Conservation (phyloP, 805 yeast species). For the Starmerella potacharoeniae region DNA sequence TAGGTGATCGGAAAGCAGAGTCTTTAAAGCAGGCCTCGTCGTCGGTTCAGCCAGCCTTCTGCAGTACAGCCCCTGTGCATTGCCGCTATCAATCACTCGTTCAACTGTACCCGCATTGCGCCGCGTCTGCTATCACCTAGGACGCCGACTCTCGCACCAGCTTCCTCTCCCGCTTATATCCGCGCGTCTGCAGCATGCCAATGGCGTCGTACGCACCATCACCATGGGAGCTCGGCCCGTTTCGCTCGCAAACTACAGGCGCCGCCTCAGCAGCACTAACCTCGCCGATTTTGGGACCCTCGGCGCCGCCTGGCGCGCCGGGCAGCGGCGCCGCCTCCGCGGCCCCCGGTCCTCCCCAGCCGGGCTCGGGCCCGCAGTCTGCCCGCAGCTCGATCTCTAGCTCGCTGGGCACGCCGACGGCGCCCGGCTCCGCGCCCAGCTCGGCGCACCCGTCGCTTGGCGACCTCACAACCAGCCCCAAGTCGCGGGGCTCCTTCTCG, state of each 20-base stretch:
- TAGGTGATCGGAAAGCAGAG: neutral
- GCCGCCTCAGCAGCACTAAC: neutral
- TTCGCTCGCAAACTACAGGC: neutral
- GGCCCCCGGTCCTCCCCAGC: neutral
- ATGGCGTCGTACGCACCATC: slow-evolving; percentile 3
- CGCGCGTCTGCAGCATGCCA: slow-evolving; percentile 3
- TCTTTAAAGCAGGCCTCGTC: neutral
- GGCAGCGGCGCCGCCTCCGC: neutral
- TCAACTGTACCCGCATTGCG: neutral
- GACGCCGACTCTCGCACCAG: neutral
- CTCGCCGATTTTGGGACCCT: neutral
- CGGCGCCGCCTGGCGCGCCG: neutral
- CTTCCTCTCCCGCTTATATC: neutral
- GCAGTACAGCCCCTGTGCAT: neutral
- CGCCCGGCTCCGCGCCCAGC: neutral
- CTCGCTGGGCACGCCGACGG: neutral
- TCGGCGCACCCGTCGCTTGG: slow-evolving; percentile 1
- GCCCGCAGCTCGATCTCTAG: neutral
- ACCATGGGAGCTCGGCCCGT: slow-evolving; percentile 4
- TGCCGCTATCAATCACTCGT: neutral
- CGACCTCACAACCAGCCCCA: slow-evolving; percentile 2
- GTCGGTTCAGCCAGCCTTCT: neutral
- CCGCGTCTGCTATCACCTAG: neutral
- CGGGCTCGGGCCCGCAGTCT: neutral
- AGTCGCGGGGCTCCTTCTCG: slow-evolving; percentile 4